Percentiles rank a stretch among this genome's conserved stretches.
Conservation (phyloP, 306 rosid genomes). For the Acacia acuminata region DNA sequence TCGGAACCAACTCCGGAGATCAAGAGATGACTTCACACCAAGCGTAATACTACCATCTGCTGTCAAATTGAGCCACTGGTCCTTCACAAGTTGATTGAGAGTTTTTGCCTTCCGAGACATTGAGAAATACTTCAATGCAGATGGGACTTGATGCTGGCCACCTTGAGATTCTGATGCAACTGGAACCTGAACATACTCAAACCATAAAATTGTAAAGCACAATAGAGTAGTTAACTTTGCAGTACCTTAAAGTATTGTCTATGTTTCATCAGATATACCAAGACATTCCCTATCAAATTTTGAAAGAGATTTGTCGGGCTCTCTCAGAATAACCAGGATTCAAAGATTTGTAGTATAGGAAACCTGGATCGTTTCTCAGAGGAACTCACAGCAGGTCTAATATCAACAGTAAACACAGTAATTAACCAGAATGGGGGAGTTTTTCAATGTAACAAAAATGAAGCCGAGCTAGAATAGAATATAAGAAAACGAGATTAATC, state of each 20-base stretch:
- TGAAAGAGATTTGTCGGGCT: no score
- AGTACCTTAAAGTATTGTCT: neutral
- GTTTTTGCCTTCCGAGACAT: slow-evolving; percentile 48
- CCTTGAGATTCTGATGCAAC: slow-evolving; percentile 53
- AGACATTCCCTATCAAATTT: neutral
- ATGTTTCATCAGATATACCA: slow-evolving; percentile 11
- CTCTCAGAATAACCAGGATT: no score
- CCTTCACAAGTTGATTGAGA: slow-evolving; percentile 47
- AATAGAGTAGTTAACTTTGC: neutral
- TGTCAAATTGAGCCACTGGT: slow-evolving; percentile 49
- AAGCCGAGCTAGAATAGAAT: no score
- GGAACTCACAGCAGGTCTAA: no score
- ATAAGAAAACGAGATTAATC: no score
- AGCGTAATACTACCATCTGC: slow-evolving; percentile 46
- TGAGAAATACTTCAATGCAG: slow-evolving; percentile 48
- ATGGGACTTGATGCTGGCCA: slow-evolving; percentile 30
- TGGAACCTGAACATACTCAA: slow-evolving; percentile 52
- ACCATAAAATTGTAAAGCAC: slow-evolving; percentile 31
- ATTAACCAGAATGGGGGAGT: no score
- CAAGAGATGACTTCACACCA: slow-evolving; percentile 62
- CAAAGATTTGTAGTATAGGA: no score
- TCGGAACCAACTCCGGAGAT: slow-evolving; percentile 84
- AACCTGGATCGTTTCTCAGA: no score
- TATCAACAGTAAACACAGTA: no score
- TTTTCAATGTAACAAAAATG: no score